phyloP scores from a whole-genome alignment of 2,329 filamentous ascomycete genomes.

The Penicillium sp. region DNA sequence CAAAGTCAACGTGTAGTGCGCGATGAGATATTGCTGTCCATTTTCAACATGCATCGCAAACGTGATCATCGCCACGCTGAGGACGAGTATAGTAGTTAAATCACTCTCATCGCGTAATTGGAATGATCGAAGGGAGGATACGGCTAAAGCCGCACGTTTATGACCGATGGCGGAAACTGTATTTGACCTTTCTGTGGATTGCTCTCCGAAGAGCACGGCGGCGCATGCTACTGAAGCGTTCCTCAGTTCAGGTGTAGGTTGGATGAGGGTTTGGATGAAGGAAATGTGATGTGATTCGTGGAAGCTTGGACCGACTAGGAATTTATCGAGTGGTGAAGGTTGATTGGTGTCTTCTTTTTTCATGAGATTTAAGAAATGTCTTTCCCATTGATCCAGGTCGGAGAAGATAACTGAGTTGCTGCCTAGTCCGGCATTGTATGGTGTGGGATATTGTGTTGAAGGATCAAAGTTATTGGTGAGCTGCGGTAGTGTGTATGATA shows the following conservation, averaged over 20 bases:
- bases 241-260: conserved; percentile 8
- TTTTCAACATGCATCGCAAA: conserved; percentile 20
- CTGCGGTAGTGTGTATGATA: conserved; percentile 14
- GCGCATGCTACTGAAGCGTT: conserved; percentile 17
- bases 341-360: conserved; percentile 5
- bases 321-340: conserved; percentile 18
- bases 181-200: conserved; percentile 2
- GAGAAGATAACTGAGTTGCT: conserved; percentile 9
- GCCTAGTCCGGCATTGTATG: conserved; percentile 4
- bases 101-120: conserved; percentile 8
- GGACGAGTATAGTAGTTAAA: conserved; percentile 6
- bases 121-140: conserved; percentile 15
- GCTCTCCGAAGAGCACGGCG: conserved; percentile 14
- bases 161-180: conserved; percentile 10
- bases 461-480: background rate
- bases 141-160: conserved; percentile 12
- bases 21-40: conserved; percentile 16
- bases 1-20: conserved; percentile 13
- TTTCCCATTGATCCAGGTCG: conserved; percentile 14
- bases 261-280: conserved; percentile 12
- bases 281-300: conserved; percentile 11
- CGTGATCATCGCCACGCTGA: conserved; percentile 16
- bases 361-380: conserved; percentile 18
- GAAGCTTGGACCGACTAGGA: conserved; percentile 14
- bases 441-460: background rate